phyloP scores from a whole-genome alignment of 257 asterid species.

The Primulina tabacum region DNA sequence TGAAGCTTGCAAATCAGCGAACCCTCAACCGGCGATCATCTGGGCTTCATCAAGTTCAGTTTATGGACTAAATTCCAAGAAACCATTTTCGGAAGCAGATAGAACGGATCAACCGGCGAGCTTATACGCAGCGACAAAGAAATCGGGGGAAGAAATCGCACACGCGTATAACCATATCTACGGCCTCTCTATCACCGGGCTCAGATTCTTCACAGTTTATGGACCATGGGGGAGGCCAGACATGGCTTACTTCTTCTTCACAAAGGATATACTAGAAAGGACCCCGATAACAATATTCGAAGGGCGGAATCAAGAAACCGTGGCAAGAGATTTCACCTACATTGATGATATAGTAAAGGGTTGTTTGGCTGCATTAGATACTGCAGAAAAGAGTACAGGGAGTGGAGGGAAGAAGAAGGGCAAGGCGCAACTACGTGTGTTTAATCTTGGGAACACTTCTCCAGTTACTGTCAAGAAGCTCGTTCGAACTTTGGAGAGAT shows the following conservation, averaged over 20 bases:
- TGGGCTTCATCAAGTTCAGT: conserved; percentile 56
- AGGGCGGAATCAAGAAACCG: conserved; percentile 34
- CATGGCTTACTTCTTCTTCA: conserved; percentile 49
- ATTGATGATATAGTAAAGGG: conserved; percentile 42
- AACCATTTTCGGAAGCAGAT: conserved; percentile 41
- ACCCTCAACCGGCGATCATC: conserved; percentile 39
- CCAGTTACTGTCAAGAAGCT: conserved; percentile 37
- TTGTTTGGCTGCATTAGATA: conserved; percentile 37
- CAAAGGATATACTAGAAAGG: conserved; percentile 36
- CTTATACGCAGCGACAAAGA: conserved; percentile 45
- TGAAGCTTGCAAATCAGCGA: conserved; percentile 41
- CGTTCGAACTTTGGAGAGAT: conserved; percentile 34
- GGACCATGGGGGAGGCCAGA: conserved; percentile 57
- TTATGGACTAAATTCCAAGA: conserved; percentile 40
- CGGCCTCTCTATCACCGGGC: conserved; percentile 42
- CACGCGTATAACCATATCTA: conserved; percentile 43
- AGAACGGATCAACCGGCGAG: conserved; percentile 42
- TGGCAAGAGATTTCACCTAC: conserved; percentile 46
- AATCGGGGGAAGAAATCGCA: conserved; percentile 52
- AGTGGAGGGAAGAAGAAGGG: conserved; percentile 42
- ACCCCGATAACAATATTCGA: conserved; percentile 29
- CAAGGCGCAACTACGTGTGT: conserved; percentile 37
- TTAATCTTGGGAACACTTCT: conserved; percentile 45
- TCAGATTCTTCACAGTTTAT: conserved; percentile 41
- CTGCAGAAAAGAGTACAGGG: conserved; percentile 42